Conservation (phyloP, 1,284 basidiomycete genomes). For the Apiotrichum mycotoxinovorans region DNA sequence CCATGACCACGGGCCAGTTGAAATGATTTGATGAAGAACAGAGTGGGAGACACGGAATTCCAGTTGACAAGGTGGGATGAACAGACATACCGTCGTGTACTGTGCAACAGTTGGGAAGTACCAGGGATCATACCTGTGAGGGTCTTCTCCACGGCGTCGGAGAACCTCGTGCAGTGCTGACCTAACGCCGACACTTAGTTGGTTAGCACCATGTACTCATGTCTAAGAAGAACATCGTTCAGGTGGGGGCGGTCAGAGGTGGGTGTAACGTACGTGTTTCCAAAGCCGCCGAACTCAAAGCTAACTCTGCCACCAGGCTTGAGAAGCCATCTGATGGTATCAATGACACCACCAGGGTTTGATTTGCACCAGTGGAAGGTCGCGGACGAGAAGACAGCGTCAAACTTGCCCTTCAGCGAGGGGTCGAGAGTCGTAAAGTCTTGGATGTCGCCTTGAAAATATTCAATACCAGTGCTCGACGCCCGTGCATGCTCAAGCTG, state of each 20-base stretch:
- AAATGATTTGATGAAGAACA: too few relatives aligned
- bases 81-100: constrained; percentile 58
- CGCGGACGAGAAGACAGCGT: constrained; percentile 70
- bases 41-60: too few relatives aligned
- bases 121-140: constrained; percentile 67
- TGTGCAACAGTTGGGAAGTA: constrained; percentile 70
- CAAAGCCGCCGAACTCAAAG: constrained; percentile 71
- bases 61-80: too few relatives aligned
- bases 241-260: too few relatives aligned
- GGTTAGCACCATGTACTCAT: neutral
- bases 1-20: too few relatives aligned
- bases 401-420: constrained; percentile 35
- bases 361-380: constrained; percentile 78
- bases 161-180: constrained; percentile 60
- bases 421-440: constrained; percentile 17
- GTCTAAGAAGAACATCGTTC: neutral
- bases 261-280: constrained; percentile 31
- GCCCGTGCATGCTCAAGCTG: constrained; percentile 61
- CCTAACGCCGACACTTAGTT: constrained; percentile 55
- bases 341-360: constrained; percentile 63
- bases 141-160: constrained; percentile 59
- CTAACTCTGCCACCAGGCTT: constrained; percentile 67
- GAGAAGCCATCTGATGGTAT: constrained; percentile 58
- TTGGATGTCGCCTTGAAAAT: constrained; percentile 41
- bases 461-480: constrained; percentile 55